A percentile compares a stretch with the other conserved stretches of the same genome.
These are phyloP conservation scores for Phenoliferia sp. DNA, from an alignment of 1,284 basidiomycete genomes.

Conservation along the genomic window DNA sequence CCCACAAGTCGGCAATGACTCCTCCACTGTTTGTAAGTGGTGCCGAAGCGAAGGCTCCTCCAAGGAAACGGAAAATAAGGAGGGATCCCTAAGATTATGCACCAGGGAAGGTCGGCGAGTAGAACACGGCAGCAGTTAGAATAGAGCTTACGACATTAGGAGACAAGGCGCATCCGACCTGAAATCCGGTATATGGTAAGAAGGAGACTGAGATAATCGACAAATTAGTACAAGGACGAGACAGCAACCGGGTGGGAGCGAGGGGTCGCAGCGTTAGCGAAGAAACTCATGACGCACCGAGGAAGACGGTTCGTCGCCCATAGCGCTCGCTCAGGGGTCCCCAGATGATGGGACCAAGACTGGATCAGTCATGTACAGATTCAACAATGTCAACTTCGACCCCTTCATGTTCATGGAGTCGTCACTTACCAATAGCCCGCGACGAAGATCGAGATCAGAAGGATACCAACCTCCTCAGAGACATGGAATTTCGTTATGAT, in stretches of 20 bases:
- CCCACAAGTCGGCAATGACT: conserved; percentile 53
- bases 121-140: neutral
- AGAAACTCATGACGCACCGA: neutral
- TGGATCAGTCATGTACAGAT: too few species aligned
- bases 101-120: neutral
- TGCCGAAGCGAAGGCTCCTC: conserved; percentile 54
- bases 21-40: conserved; percentile 39
- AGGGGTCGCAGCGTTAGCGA: neutral
- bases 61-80: conserved; percentile 63
- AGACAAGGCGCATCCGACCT: conserved; percentile 59
- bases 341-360: conserved; percentile 33
- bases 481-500: conserved; percentile 56
- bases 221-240: too few species aligned
- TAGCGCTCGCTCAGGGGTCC: conserved; percentile 53
- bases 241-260: neutral
- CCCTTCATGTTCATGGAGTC: neutral
- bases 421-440: conserved; percentile 40
- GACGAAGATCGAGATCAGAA: conserved; percentile 47
- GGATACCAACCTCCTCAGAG: conserved; percentile 51
- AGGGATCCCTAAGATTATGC: conserved; percentile 54
- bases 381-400: neutral
- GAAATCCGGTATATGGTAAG: conserved; percentile 60
- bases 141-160: neutral
- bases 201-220: conserved; percentile 46
- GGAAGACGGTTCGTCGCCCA: conserved; percentile 34